A percentile compares a stretch with the other conserved stretches of the same genome.
phyloP scores from a whole-genome alignment of 2,329 filamentous ascomycete species.

The Sclerotinia spermophila region DNA sequence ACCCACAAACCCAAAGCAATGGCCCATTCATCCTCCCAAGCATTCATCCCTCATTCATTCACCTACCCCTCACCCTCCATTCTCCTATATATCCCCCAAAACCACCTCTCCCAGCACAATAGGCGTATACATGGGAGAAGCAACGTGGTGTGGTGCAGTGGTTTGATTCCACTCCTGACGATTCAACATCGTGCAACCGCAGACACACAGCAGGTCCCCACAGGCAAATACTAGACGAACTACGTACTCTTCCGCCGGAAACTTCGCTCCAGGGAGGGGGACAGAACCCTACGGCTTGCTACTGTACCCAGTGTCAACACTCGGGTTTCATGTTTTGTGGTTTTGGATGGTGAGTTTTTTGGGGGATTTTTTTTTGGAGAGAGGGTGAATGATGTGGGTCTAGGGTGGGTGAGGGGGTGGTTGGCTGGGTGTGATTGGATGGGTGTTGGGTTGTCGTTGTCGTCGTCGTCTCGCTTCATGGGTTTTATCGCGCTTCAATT shows the following conservation, averaged over 20 bases:
- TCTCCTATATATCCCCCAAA: neutral
- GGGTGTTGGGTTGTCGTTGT: neutral
- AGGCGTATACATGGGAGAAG: neutral
- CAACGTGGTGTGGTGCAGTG: neutral
- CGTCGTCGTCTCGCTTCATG: neutral
- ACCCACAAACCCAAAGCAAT: neutral
- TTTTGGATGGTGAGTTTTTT: neutral
- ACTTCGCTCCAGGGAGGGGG: neutral
- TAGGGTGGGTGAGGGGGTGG: constrained; percentile 35
- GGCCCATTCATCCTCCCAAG: neutral
- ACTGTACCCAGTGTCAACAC: neutral
- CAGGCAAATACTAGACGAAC: neutral
- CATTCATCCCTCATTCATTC: too few relatives aligned
- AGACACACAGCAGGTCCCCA: neutral
- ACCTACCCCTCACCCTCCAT: neutral
- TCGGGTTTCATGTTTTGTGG: neutral
- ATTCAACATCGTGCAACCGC: neutral
- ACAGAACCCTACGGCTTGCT: neutral
- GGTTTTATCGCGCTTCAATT: neutral
- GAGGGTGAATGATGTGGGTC: constrained; percentile 34
- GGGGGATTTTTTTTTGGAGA: neutral
- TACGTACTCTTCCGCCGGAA: neutral
- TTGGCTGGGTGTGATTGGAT: constrained; percentile 29
- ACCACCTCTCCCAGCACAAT: neutral
- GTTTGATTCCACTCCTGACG: neutral